Percentiles rank a stretch among this genome's conserved stretches.
phyloP scores from a whole-genome alignment of 2,329 filamentous ascomycete species.

The Botrytis aclada region DNA sequence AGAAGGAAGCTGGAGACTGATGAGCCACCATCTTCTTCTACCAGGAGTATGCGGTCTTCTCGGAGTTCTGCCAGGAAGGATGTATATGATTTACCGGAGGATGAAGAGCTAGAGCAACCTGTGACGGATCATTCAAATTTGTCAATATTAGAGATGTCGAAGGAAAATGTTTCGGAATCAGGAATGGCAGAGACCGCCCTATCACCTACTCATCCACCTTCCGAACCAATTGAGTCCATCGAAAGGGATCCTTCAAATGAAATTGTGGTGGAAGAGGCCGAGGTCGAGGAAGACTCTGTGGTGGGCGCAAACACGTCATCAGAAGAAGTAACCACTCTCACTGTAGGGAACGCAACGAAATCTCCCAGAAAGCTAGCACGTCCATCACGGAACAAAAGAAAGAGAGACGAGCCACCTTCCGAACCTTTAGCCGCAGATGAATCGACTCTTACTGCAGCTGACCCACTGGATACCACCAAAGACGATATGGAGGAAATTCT shows the following conservation, averaged over 20 bases:
- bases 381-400: conserved; percentile 29
- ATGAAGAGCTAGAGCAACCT: conserved; percentile 20
- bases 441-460: not conserved
- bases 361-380: conserved; percentile 10
- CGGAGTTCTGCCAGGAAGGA: conserved; percentile 27
- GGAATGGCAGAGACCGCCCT: not conserved
- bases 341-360: not conserved
- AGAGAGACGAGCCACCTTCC: conserved; percentile 22
- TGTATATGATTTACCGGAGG: conserved; percentile 28
- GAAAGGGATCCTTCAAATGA: not conserved
- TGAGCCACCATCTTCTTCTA: conserved; percentile 26
- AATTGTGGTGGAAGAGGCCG: not conserved
- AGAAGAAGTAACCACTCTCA: not conserved
- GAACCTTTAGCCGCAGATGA: not conserved
- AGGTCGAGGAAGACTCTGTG: not conserved
- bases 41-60: conserved; percentile 32
- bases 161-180: not conserved
- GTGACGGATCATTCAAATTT: not conserved
- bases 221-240: conserved; percentile 6
- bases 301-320: not conserved
- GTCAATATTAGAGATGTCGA: no score
- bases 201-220: not conserved
- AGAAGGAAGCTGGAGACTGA: conserved; percentile 35
- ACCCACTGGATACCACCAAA: not conserved
- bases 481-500: not conserved